Conservation (phyloP, 2,329 filamentous ascomycete genomes). For the Sodiomyces alkalinus region DNA sequence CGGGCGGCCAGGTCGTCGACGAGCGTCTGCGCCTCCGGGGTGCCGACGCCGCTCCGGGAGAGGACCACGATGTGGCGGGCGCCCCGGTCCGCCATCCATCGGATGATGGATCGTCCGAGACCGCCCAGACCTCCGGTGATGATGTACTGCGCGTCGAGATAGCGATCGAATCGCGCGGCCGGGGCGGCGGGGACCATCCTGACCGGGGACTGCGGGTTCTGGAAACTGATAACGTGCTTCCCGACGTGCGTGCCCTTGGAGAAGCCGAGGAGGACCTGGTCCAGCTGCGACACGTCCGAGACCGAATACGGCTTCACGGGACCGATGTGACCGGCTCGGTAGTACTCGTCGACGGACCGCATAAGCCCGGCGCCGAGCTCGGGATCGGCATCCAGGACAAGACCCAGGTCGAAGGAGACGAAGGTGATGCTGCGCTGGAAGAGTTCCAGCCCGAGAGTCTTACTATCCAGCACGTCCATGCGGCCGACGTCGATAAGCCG, state of each 20-base stretch:
- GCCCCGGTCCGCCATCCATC: constrained; percentile 15
- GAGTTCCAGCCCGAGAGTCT: no score
- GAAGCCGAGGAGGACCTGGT: constrained; percentile 26
- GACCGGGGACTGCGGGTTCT: not conserved
- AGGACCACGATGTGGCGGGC: constrained; percentile 14
- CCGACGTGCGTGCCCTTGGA: constrained; percentile 26
- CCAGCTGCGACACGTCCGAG: no score
- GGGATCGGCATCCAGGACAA: no score
- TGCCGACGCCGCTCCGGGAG: constrained; percentile 11
- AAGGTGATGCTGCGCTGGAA: no score
- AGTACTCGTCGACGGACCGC: no score
- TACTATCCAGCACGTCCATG: no score
- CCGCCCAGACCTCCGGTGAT: constrained; percentile 16
- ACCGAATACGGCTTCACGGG: no score
- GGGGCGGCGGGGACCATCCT: no score
- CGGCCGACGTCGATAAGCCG: constrained; percentile 29
- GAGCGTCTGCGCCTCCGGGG: constrained; percentile 6
- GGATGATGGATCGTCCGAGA: constrained; percentile 13
- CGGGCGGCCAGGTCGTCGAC: constrained; percentile 11
- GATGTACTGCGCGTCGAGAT: constrained; percentile 13
- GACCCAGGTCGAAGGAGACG: no score
- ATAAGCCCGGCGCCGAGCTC: no score
- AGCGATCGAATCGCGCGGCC: no score
- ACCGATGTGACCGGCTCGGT: no score
- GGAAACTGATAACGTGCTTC: constrained; percentile 22